phyloP scores from a whole-genome alignment of 2,329 filamentous ascomycete genomes.

The Verticillium nonalfalfae region DNA sequence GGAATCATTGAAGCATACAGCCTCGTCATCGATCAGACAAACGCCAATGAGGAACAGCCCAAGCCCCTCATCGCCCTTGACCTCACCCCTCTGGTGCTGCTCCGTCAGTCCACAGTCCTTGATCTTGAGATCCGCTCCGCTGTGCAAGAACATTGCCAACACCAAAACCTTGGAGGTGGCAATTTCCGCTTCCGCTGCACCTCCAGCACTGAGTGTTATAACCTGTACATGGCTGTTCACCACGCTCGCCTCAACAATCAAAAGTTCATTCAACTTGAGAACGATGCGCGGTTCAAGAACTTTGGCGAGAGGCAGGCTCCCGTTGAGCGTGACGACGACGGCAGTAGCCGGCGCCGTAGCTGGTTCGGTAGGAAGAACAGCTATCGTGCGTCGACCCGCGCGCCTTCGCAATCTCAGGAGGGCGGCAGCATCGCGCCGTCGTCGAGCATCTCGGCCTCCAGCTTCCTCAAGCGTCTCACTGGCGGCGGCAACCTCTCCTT shows the following conservation, averaged over 20 bases:
- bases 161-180: constrained; percentile 57
- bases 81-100: constrained; percentile 83
- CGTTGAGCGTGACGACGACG: constrained; percentile 40
- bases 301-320: constrained; percentile 53
- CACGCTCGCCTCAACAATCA: constrained; percentile 86
- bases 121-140: constrained; percentile 93
- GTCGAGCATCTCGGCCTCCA: constrained; percentile 58
- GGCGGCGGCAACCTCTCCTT: constrained; percentile 65
- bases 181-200: constrained; percentile 90
- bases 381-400: constrained; percentile 55
- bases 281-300: constrained; percentile 64
- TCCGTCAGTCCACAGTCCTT: constrained; percentile 83
- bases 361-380: constrained; percentile 61
- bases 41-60: constrained; percentile 21
- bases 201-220: constrained; percentile 69
- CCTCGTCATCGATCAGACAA: constrained; percentile 24
- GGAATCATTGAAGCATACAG: constrained; percentile 54
- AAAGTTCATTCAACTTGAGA: constrained; percentile 67
- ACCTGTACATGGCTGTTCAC: constrained; percentile 82
- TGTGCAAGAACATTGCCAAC: constrained; percentile 63
- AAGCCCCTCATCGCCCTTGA: constrained; percentile 64
- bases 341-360: constrained; percentile 40
- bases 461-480: constrained; percentile 75
- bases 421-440: constrained; percentile 61
- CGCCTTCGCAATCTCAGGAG: constrained; percentile 63